phyloP scores from a whole-genome alignment of 352 stramenopile species.

The Aphanomyces stellatus region DNA sequence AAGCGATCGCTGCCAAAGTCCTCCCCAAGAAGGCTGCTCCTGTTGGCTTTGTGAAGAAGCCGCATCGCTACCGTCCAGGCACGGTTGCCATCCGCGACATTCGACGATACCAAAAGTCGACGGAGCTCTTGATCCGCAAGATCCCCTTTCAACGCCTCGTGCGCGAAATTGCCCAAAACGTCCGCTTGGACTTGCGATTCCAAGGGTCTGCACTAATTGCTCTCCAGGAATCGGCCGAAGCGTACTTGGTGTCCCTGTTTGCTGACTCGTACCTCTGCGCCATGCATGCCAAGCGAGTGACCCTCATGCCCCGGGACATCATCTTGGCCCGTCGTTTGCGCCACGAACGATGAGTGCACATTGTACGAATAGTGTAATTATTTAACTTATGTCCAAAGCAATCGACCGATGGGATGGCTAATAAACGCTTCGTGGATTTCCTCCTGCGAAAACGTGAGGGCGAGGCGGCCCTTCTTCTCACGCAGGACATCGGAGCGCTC shows the following conservation, averaged over 20 bases:
- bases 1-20: constrained; percentile 45
- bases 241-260: constrained; percentile 93
- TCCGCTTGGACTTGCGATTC: constrained; percentile 76
- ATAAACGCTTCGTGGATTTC: constrained; percentile 61
- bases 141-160: constrained; percentile 26
- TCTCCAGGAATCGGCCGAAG: constrained; percentile 90
- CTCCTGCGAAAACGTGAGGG: constrained; percentile 48
- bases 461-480: constrained; percentile 34
- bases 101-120: constrained; percentile 26
- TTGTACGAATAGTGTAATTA: background rate
- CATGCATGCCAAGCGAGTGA: constrained; percentile 15
- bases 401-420: constrained; percentile 36
- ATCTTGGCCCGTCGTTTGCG: constrained; percentile 50
- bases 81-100: constrained; percentile 25
- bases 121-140: constrained; percentile 26
- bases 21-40: constrained; percentile 58
- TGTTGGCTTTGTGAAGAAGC: constrained; percentile 65
- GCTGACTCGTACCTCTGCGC: constrained; percentile 80
- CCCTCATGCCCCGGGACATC: constrained; percentile 30
- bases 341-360: constrained; percentile 1
- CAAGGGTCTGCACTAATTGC: constrained; percentile 89
- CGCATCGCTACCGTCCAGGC: constrained; percentile 27
- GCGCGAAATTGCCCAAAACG: constrained; percentile 46
- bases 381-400: constrained; percentile 8
- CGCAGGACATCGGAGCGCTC: constrained; percentile 50